Evolutionary conservation across 2,329 filamentous ascomycete species (phyloP).

Genomic region (Chaetomium sp.): DNA sequence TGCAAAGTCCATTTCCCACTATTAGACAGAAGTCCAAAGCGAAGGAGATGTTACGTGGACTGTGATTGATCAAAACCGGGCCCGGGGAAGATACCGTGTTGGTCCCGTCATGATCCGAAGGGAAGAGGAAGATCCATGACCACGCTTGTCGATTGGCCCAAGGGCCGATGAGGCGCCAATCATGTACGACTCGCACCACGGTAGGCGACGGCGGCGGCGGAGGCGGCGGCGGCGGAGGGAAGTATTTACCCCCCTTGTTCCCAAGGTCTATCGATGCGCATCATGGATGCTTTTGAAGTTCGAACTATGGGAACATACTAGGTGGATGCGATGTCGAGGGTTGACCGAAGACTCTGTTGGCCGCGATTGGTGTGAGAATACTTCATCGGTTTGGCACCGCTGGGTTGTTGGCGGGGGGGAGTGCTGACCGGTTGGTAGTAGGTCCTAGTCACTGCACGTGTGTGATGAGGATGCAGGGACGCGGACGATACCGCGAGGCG

Average conservation of each 20-base stretch:
- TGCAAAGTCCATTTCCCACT: slow-evolving; percentile 1
- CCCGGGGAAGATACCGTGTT: not conserved
- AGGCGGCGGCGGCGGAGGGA: not conserved
- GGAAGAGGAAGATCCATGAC: too few species aligned
- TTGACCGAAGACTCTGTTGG: not conserved
- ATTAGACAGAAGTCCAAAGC: not conserved
- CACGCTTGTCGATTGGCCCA: not conserved
- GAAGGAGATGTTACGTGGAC: too few species aligned
- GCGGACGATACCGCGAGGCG: not conserved
- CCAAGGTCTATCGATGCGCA: not conserved
- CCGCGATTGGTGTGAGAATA: not conserved
- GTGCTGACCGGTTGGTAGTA: not conserved
- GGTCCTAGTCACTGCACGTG: not conserved
- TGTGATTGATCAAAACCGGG: not conserved
- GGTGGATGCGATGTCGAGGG: not conserved
- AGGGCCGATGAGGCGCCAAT: not conserved
- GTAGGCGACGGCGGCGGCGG: too few species aligned
- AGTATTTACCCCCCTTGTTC: not conserved
- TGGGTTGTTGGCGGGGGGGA: not conserved
- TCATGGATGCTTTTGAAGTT: too few species aligned
- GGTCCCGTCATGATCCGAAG: not conserved
- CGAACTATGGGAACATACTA: too few species aligned
- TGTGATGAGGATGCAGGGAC: not conserved
- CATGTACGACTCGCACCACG: too few species aligned
- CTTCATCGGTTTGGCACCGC: not conserved